Base-by-base conservation (phyloP, 805 yeast genomes). In the Kluyveromyces lactis region DNA sequence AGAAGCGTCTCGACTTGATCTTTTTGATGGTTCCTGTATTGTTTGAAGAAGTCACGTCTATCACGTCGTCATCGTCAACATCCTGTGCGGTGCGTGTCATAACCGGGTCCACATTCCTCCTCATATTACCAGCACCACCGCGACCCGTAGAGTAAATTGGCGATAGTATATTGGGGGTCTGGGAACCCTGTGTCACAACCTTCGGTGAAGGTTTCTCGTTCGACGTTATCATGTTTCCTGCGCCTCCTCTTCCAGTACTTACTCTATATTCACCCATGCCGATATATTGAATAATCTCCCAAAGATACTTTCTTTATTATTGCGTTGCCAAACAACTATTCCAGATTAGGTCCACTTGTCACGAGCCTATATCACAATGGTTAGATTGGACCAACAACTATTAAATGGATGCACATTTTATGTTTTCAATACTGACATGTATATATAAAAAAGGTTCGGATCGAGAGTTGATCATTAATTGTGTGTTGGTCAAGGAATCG, bases 181-280 rank as follows among this genome's bases (percentile, higher is more conserved):
- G 73, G 3, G 78, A 70, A 3, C 83, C 82, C 47, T 72, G 76
- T 2, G 75, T 74, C 2, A 70, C 75, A 24, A 75, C 65, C 36
- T 68, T 72, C 3, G 82, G 82, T 7, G 75, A 66, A 3, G 77
- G 77, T 18, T 64, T 56, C 24, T 64, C 57, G 29, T 54, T 48
- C 10, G 73, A 55, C 3, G 65, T 49, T 48, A 71, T 65, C 40
- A 81, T 74, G 57, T 81, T 81, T 4, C 89, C 89, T 1, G 81
- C 81, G 8, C 90, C 90, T 9, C 90, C 90, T 47, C 90, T 69
- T 4, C 89, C 89, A 0, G 87, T 81, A n/a, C 85, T 51, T 11
- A 59, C 42, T 42, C 37, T 47, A 38, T 47, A 54, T 18, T 34
- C 30, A 26, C 27, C 37, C 37, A 34, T 33, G n/a, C n/a, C 12